Percentiles rank a stretch among this genome's conserved stretches.
phyloP scores from a whole-genome alignment of 139 green algal genomes.

The Monoraphidium neglectum region DNA sequence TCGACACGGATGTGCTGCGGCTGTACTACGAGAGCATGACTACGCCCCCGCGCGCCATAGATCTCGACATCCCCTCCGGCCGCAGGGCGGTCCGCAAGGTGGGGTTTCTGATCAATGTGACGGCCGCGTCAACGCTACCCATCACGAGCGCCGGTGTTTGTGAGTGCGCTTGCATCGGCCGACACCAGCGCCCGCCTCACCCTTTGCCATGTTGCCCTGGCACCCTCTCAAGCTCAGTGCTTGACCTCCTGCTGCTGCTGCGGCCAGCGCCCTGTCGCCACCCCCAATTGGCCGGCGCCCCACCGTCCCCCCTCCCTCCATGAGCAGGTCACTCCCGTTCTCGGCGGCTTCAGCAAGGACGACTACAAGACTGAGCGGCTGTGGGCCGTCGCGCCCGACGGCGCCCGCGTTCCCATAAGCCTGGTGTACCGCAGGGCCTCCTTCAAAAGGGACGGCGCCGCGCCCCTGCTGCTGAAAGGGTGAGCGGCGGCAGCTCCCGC shows the following conservation, averaged over 20 bases:
- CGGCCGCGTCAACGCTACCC: too few relatives aligned
- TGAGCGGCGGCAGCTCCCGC: too few relatives aligned
- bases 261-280: too few relatives aligned
- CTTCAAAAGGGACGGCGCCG: conserved; percentile 68
- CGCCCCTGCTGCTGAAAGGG: conserved; percentile 57
- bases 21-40: conserved; percentile 80
- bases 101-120: conserved; percentile 25
- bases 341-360: conserved; percentile 76
- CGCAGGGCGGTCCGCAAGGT: conserved; percentile 63
- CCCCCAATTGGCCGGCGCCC: not conserved
- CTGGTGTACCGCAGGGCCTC: conserved; percentile 76
- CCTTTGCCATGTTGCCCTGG: too few relatives aligned
- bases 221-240: too few relatives aligned
- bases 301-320: not conserved
- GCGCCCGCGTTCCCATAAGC: conserved; percentile 46
- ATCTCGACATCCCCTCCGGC: conserved; percentile 77
- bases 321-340: conserved; percentile 85
- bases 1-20: conserved; percentile 73
- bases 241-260: too few relatives aligned
- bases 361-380: conserved; percentile 79
- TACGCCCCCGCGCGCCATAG: conserved; percentile 76
- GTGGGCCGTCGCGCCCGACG: conserved; percentile 77
- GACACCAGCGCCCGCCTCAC: too few relatives aligned
- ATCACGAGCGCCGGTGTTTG: too few relatives aligned
- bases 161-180: too few relatives aligned